Conservation (phyloP, 495 filamentous ascomycete species). For the Bacidia rubella region DNA sequence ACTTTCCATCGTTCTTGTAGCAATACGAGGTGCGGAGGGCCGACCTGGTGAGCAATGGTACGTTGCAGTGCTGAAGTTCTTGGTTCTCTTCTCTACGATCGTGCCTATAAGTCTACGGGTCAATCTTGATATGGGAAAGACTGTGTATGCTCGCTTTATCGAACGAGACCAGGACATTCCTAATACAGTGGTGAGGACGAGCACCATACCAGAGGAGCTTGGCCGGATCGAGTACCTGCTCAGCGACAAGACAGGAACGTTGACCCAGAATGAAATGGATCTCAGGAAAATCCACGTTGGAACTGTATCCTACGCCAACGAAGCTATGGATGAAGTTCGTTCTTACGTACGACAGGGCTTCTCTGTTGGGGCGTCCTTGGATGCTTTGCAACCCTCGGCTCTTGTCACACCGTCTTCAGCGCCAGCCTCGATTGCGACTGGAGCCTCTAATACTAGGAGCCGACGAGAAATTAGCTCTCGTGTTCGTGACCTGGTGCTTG, state of each 20-base stretch:
- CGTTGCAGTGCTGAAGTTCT: constrained; percentile 83
- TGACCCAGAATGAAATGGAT: constrained; percentile 98
- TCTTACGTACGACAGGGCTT: constrained; percentile 78
- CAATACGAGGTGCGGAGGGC: constrained; percentile 64
- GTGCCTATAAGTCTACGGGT: constrained; percentile 94
- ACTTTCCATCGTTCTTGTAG: constrained; percentile 81
- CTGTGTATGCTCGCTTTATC: constrained; percentile 90
- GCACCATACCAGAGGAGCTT: constrained; percentile 93
- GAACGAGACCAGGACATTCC: constrained; percentile 80
- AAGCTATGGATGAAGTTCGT: constrained; percentile 94
- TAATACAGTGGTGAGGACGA: constrained; percentile 85
- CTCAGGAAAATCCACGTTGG: constrained; percentile 97
- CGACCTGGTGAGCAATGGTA: constrained; percentile 64
- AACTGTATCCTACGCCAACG: constrained; percentile 93
- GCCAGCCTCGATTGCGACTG: constrained; percentile 38
- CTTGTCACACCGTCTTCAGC: constrained; percentile 66
- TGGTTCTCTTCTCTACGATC: constrained; percentile 97
- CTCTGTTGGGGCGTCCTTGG: constrained; percentile 30
- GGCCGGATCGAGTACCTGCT: constrained; percentile 93
- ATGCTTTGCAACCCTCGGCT: constrained; percentile 21
- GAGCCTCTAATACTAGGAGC: constrained; percentile 57
- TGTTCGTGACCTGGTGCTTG: constrained; percentile 80
- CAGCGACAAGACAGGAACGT: constrained; percentile 92
- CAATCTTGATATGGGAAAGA: constrained; percentile 94
- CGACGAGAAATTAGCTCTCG: constrained; percentile 85